phyloP scores from a whole-genome alignment of 805 yeast genomes.

The Blastobotrys americana region DNA sequence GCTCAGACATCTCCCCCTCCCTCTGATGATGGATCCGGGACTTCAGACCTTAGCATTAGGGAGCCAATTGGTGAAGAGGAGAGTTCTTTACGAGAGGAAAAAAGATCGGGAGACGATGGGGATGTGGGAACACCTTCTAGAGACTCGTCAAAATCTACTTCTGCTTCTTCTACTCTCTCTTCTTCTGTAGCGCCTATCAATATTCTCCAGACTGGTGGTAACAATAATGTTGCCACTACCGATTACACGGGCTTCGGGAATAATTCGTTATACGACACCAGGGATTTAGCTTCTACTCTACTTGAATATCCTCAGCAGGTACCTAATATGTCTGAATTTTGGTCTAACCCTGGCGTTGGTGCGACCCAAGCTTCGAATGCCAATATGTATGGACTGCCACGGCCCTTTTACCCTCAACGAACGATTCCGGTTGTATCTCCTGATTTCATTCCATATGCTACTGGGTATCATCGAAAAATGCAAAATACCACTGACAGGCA shows the following conservation, averaged over 20 bases:
- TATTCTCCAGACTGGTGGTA: not conserved
- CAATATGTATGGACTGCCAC: not conserved
- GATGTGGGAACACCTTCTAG: not conserved
- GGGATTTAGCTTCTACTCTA: not conserved
- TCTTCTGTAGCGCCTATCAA: not conserved
- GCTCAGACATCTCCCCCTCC: not conserved
- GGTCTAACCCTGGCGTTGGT: not conserved
- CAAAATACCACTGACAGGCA: not conserved
- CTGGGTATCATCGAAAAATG: not conserved
- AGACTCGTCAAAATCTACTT: not conserved
- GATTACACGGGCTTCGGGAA: not conserved
- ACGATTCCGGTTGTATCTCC: conserved; percentile 1
- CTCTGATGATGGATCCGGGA: not conserved
- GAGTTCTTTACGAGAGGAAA: too few relatives aligned
- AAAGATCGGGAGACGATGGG: not conserved
- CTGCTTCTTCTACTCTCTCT: not conserved
- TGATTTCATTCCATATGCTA: conserved; percentile 1
- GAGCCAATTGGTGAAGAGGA: too few relatives aligned
- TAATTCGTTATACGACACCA: not conserved
- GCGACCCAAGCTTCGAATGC: not conserved
- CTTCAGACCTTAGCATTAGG: too few relatives aligned
- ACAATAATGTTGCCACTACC: too few relatives aligned
- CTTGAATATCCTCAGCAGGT: not conserved
- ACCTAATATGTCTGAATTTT: not conserved
- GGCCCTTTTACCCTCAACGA: not conserved